Conservation (phyloP, 768 basidiomycete species). For the Suillus brevipes region DNA sequence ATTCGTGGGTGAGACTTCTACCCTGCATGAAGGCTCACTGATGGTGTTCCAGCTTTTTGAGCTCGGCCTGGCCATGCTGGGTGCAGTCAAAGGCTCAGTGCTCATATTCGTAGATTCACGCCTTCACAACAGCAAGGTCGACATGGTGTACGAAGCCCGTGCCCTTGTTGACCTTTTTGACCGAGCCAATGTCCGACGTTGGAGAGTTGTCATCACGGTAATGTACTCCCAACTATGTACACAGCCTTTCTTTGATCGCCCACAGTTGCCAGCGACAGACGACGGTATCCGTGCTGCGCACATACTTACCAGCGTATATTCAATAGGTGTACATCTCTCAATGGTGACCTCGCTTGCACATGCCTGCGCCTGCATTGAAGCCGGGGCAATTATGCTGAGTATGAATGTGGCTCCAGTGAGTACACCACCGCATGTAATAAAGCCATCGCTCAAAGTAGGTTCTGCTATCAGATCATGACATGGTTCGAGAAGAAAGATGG, state of each 20-base stretch:
- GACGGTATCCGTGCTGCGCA: constrained; percentile 50
- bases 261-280: constrained; percentile 59
- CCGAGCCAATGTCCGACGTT: constrained; percentile 37
- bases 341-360: constrained; percentile 56
- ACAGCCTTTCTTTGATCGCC: neutral
- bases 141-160: constrained; percentile 45
- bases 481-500: constrained; percentile 41
- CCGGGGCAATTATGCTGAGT: constrained; percentile 48
- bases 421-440: neutral
- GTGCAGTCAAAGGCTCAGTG: constrained; percentile 48
- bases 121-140: constrained; percentile 33
- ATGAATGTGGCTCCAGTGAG: constrained; percentile 53
- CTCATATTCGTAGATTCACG: constrained; percentile 54
- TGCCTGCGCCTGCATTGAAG: constrained; percentile 54
- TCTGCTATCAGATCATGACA: constrained; percentile 37
- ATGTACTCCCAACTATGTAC: neutral
- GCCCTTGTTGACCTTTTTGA: constrained; percentile 43
- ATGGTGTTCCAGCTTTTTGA: constrained; percentile 46
- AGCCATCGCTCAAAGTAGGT: constrained; percentile 6
- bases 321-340: constrained; percentile 52
- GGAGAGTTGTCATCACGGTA: constrained; percentile 52
- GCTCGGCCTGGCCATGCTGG: constrained; percentile 44
- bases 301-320: constrained; percentile 36
- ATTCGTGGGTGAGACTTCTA: constrained; percentile 25
- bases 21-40: neutral